Base-by-base conservation (phyloP, 225 moss, liverwort and hornwort genomes). In the Bryum argenteum region DNA sequence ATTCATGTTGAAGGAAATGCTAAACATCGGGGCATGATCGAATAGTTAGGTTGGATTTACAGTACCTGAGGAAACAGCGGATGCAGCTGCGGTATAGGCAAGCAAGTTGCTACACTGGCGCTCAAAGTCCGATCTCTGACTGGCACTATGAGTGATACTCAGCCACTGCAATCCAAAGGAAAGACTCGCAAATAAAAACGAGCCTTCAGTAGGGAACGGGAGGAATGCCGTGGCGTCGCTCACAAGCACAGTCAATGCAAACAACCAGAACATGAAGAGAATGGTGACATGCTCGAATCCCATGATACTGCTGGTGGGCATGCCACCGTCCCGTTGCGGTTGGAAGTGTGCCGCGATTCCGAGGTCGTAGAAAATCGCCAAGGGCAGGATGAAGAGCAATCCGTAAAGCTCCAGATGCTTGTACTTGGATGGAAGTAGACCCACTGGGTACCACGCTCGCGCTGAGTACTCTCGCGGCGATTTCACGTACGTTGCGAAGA, bases 231-330 rank as follows among this genome's bases (percentile, higher is more conserved):
- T 88, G 15, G 91, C 78, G 58, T 94, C 94, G 50, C 84, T 87
- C 56, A 94, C 69, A 20, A 91, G 83, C 70, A 87, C 86, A 11
- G 91, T 71, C 56, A 83, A 65, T 1, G 90, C 94, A 70, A 91
- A 94, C 56, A 94, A 53, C 94, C 94, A 94, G 73, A 91, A 94
- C 91, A 94, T 91, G 64, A 87, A 71, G 70, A 94, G 91, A 48
- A 89, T 80, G 26, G 86, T 84, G 63, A 91, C 91, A 43, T 91
- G 91, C 79, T 94, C 91, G 65, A 94, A 90, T 37, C 90, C 88
- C 68, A 81, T 78, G 72, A 94, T 88, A 65, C 91, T 84, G 70
- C 88, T 88, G 20, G 78, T 63, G 20, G 93, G 91, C 75, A 94
- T 89, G 13, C 86, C 71, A 16, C 91, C 93, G 47, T 80, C 70